Conservation (phyloP, 495 filamentous ascomycete genomes). For the Neurospora intermedia region DNA sequence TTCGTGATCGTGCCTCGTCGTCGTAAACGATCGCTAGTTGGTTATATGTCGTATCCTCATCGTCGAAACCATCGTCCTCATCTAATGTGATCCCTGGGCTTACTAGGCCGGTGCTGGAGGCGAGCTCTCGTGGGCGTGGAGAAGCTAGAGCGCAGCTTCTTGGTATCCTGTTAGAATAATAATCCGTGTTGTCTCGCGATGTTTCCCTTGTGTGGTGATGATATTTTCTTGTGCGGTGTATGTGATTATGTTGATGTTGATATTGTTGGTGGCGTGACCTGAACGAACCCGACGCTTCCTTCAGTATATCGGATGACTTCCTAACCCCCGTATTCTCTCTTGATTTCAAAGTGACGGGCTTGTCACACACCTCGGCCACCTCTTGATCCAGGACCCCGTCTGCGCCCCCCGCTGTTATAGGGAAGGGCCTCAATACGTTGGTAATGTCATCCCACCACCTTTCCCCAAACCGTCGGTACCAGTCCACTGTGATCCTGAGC, state of each 20-base stretch:
- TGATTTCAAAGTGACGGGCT: constrained; percentile 24
- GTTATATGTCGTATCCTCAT: neutral
- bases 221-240: neutral
- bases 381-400: constrained; percentile 36
- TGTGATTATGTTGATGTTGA: neutral
- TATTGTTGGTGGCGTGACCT: neutral
- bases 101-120: neutral
- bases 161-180: neutral
- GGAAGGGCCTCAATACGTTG: constrained; percentile 48
- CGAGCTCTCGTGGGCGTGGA: neutral
- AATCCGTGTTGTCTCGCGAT: neutral
- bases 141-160: neutral
- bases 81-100: neutral
- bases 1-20: neutral
- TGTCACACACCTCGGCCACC: constrained; percentile 38
- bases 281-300: constrained; percentile 14
- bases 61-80: neutral
- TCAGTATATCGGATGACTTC: neutral
- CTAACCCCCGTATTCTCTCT: neutral
- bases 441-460: constrained; percentile 68
- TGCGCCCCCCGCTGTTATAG: constrained; percentile 39
- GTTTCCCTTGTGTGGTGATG: neutral
- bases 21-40: neutral
- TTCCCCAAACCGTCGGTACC: constrained; percentile 54
- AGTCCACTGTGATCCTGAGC: constrained; percentile 53